Evolutionary conservation across 2,329 filamentous ascomycete genomes (phyloP).

Genomic region (Cladorrhinum sp.): DNA sequence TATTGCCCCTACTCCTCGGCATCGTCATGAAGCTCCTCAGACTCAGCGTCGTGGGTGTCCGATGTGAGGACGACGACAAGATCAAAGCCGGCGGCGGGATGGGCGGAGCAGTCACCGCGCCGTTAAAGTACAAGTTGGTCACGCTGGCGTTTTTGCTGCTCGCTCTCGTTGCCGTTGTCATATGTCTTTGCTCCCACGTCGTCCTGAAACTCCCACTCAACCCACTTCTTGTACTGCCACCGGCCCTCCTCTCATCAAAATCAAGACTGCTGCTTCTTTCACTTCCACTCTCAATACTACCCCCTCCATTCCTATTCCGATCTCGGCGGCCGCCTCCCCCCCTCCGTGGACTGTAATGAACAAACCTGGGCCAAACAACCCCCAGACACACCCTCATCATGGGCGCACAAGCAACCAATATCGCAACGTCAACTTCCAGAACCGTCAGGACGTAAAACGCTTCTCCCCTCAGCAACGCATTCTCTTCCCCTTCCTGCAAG

Average conservation of each 20-base stretch:
- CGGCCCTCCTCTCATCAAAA: conserved; percentile 17
- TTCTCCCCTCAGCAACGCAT: too few relatives aligned
- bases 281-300: neutral
- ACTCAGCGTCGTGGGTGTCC: conserved; percentile 31
- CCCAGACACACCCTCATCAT: conserved; percentile 33
- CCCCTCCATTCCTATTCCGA: conserved; percentile 1
- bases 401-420: conserved; percentile 36
- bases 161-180: neutral
- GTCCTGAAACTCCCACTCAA: conserved; percentile 34
- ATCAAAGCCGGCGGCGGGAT: conserved; percentile 21
- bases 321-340: conserved; percentile 22
- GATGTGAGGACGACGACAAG: conserved; percentile 12
- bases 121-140: conserved; percentile 9
- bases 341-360: too few relatives aligned
- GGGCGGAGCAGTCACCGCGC: conserved; percentile 13
- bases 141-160: conserved; percentile 27
- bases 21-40: conserved; percentile 30
- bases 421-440: conserved; percentile 36
- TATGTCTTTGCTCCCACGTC: neutral
- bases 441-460: conserved; percentile 39
- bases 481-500: conserved; percentile 23
- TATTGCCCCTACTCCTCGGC: conserved; percentile 24
- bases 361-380: conserved; percentile 27
- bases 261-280: neutral
- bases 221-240: conserved; percentile 28